A percentile compares a stretch with the other conserved stretches of the same genome.
Conservation (phyloP, 179 eudicot species). For the Carnegiea gigantea region DNA sequence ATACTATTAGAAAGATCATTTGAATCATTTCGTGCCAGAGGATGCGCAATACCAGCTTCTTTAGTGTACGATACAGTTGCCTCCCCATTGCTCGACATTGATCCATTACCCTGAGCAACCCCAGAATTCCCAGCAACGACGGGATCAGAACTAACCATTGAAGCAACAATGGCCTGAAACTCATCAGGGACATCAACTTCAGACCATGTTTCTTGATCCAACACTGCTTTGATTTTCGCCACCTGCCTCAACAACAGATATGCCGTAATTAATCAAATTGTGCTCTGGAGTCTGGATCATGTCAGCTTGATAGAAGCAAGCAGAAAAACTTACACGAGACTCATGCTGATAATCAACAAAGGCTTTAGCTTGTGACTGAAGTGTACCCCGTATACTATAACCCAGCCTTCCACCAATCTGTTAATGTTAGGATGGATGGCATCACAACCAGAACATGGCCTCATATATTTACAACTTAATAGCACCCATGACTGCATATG, state of each 20-base stretch:
- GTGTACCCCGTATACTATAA: slow-evolving; percentile 89
- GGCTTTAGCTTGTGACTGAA: slow-evolving; percentile 95
- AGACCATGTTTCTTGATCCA: slow-evolving; percentile 98
- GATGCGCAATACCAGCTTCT: slow-evolving; percentile 38
- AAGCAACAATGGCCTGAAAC: slow-evolving; percentile 79
- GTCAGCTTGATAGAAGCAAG: slow-evolving; percentile 18
- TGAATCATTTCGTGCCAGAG: slow-evolving; percentile 36
- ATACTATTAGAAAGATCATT: slow-evolving; percentile 33
- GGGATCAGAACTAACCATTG: slow-evolving; percentile 56
- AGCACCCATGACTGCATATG: neutral
- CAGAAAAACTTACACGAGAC: slow-evolving; percentile 64
- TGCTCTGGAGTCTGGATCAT: neutral
- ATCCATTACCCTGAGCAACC: slow-evolving; percentile 37
- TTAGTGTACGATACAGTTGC: slow-evolving; percentile 29
- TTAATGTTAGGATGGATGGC: slow-evolving; percentile 32
- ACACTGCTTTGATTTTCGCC: slow-evolving; percentile 81
- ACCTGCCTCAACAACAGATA: slow-evolving; percentile 48
- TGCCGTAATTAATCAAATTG: slow-evolving; percentile 12
- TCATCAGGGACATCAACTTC: slow-evolving; percentile 95
- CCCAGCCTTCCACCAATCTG: slow-evolving; percentile 99
- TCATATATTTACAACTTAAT: slow-evolving; percentile 7
- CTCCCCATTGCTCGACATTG: slow-evolving; percentile 38
- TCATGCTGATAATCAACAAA: slow-evolving; percentile 97
- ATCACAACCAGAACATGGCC: slow-evolving; percentile 31
- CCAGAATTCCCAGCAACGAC: slow-evolving; percentile 29